Percentiles rank a stretch among this genome's conserved stretches.
phyloP scores from a whole-genome alignment of 495 filamentous ascomycete genomes.

The Darksidea phi region DNA sequence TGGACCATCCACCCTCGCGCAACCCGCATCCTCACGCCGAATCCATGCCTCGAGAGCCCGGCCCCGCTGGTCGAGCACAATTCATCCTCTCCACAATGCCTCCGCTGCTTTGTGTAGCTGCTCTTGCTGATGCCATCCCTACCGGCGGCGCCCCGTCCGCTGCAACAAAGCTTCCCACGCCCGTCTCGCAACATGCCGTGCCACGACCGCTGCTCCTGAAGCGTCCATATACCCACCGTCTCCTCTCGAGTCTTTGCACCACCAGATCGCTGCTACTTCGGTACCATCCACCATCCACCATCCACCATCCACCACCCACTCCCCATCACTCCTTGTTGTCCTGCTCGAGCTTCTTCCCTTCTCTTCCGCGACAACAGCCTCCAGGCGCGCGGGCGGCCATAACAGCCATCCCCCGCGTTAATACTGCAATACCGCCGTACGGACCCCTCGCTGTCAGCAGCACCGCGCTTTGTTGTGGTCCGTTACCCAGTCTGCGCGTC shows the following conservation, averaged over 20 bases:
- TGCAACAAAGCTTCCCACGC: slow-evolving; percentile 23
- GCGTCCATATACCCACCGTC: slow-evolving; percentile 12
- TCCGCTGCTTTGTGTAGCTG: background rate
- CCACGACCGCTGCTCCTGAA: slow-evolving; percentile 18
- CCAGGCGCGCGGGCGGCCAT: background rate
- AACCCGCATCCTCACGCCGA: slow-evolving; percentile 3
- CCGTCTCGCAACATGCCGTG: slow-evolving; percentile 30
- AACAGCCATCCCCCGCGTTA: slow-evolving; percentile 11
- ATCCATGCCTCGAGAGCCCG: slow-evolving; percentile 13
- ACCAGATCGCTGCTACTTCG: slow-evolving; percentile 19
- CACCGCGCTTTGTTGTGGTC: slow-evolving; percentile 1
- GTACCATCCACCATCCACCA: no score
- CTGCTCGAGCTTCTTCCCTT: slow-evolving; percentile 8
- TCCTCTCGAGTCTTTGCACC: slow-evolving; percentile 21
- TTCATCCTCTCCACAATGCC: slow-evolving; percentile 30
- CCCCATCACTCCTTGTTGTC: slow-evolving; percentile 4
- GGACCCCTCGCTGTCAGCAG: slow-evolving; percentile 28
- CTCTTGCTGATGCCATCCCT: slow-evolving; percentile 29
- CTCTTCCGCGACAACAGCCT: slow-evolving; percentile 3
- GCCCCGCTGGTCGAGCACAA: slow-evolving; percentile 21
- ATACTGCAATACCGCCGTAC: slow-evolving; percentile 9
- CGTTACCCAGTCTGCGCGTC: slow-evolving; percentile 24
- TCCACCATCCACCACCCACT: no score
- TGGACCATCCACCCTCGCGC: no score
- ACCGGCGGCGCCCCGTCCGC: slow-evolving; percentile 15